Conservation (phyloP, 139 green algal genomes). For the Mychonastes homosphaera region DNA sequence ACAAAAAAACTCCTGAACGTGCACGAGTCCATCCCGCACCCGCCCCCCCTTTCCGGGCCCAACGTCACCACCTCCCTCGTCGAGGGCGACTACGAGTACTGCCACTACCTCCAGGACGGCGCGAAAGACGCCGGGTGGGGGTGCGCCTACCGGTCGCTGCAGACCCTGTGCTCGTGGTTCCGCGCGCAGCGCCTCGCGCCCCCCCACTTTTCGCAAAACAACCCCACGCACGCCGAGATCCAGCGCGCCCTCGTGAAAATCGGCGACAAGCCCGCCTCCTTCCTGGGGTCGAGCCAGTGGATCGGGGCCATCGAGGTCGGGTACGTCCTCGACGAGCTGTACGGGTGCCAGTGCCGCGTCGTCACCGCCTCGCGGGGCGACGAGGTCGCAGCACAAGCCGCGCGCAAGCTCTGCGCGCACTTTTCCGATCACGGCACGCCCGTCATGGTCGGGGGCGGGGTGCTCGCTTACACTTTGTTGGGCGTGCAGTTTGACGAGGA, state of each 20-base stretch:
- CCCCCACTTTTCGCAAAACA: no score
- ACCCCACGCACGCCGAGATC: conserved; percentile 68
- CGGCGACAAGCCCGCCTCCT: conserved; percentile 69
- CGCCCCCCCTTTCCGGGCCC: background rate
- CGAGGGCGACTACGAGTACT: conserved; percentile 82
- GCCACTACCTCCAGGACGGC: conserved; percentile 88
- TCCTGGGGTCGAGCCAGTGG: conserved; percentile 81
- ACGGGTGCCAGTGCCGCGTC: background rate
- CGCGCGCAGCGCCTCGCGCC: conserved; percentile 28
- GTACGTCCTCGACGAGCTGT: conserved; percentile 77
- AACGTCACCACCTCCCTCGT: conserved; percentile 46
- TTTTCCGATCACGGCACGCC: conserved; percentile 68
- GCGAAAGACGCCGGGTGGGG: conserved; percentile 89
- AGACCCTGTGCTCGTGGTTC: conserved; percentile 93
- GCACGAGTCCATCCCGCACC: background rate
- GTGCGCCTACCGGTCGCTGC: conserved; percentile 91
- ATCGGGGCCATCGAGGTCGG: conserved; percentile 90
- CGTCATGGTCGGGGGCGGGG: conserved; percentile 88
- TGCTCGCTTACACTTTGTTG: conserved; percentile 93
- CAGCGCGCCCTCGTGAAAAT: conserved; percentile 71
- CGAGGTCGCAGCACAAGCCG: conserved; percentile 8
- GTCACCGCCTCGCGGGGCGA: background rate
- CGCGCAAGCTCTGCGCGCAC: conserved; percentile 68
- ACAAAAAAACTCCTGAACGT: no score
- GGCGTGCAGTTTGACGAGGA: conserved; percentile 77